Evolutionary conservation across 2,329 filamentous ascomycete genomes (phyloP).

Genomic region (Alternaria brassicae): DNA sequence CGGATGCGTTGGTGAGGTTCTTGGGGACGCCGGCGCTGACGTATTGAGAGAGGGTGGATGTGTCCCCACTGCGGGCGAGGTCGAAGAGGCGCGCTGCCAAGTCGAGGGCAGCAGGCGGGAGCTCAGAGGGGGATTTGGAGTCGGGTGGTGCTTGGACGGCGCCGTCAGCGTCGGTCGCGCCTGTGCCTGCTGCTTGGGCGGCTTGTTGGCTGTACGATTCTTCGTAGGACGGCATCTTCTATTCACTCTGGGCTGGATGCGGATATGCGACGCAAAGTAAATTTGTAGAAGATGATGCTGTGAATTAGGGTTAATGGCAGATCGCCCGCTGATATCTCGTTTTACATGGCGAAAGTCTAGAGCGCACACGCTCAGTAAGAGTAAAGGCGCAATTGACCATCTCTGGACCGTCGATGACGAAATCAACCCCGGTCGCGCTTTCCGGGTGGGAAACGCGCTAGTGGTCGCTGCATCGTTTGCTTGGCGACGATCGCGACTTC

Average conservation of each 20-base stretch:
- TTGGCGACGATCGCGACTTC: conserved; percentile 25
- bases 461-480: conserved; percentile 13
- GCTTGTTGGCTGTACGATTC: conserved; percentile 17
- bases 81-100: conserved; percentile 73
- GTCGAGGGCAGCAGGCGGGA: conserved; percentile 70
- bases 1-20: conserved; percentile 76
- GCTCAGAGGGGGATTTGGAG: conserved; percentile 28
- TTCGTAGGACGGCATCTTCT: conserved; percentile 27
- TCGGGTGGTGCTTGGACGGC: conserved; percentile 14
- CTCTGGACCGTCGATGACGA: conserved; percentile 33
- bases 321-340: background rate
- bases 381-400: background rate
- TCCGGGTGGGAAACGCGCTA: conserved; percentile 25
- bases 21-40: conserved; percentile 69
- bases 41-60: conserved; percentile 67
- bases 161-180: conserved; percentile 1
- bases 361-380: conserved; percentile 21
- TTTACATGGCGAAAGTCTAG: conserved; percentile 16
- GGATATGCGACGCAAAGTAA: background rate
- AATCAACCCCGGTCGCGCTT: conserved; percentile 25
- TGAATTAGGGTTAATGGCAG: background rate
- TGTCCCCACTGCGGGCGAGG: conserved; percentile 67
- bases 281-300: background rate
- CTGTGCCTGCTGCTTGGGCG: conserved; percentile 8
- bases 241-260: background rate